These are phyloP conservation scores for Ceratobasidium sp. DNA, from an alignment of 1,284 basidiomycete genomes.

Conservation along the genomic window DNA sequence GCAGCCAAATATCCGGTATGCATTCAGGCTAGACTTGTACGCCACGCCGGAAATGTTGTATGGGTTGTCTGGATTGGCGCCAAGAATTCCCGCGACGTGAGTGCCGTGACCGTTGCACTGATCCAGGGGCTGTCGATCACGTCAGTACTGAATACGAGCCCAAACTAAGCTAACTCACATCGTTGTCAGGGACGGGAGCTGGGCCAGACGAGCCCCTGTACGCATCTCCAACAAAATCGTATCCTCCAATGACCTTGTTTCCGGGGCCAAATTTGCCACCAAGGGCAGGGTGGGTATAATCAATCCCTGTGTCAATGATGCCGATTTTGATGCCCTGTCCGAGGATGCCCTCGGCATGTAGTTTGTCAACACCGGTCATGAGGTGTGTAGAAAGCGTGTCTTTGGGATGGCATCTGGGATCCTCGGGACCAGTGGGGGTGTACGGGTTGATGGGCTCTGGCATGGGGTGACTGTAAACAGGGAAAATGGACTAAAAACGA, in stretches of 20 bases:
- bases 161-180: conserved; percentile 6
- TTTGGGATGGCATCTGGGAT: neutral
- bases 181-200: neutral
- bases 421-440: neutral
- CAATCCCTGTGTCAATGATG: conserved; percentile 54
- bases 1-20: conserved; percentile 40
- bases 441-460: neutral
- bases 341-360: conserved; percentile 53
- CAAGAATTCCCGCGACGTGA: conserved; percentile 52
- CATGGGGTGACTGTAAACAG: neutral
- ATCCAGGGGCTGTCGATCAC: conserved; percentile 44
- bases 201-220: neutral
- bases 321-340: conserved; percentile 56
- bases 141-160: neutral
- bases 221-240: conserved; percentile 54
- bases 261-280: conserved; percentile 55
- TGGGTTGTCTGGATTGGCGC: conserved; percentile 46
- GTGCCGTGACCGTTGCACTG: conserved; percentile 52
- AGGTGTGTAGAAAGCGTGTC: conserved; percentile 39
- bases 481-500: neutral
- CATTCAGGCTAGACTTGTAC: conserved; percentile 36
- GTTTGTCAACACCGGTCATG: conserved; percentile 48
- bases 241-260: conserved; percentile 50
- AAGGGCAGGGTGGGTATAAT: conserved; percentile 55
- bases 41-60: conserved; percentile 45